Evolutionary conservation across 2,329 filamentous ascomycete genomes (phyloP), one percentile per base, ranked within the genome.

Genomic region (Basipetospora chlamydospora): DNA sequence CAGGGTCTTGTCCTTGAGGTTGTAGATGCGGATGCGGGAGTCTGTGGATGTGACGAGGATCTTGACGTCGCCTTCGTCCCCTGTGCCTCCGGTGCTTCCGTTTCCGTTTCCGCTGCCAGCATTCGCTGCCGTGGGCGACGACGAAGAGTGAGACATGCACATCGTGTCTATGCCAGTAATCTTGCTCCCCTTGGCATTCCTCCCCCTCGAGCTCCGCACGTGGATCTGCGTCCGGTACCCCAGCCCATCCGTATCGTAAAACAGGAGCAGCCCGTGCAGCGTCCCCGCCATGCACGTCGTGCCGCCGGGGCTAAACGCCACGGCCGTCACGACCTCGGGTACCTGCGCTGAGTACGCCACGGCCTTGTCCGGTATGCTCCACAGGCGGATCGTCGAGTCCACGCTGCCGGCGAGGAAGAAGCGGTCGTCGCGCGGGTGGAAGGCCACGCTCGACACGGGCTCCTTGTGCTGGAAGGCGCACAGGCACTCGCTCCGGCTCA

Each of bases 291-390:
- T 92, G 6, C 83, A 80, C 25, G 78, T 80, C 51, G 80, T 88
- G 1, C 90, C 90, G 50, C 96, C 87, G 0, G 90, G 90, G 0
- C 86, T 85, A 49, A 98, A 98, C 0, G 83, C 77, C 0, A 96
- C 88, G 2, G 90, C 85, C 0, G 90, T 98, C 43, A 96, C 86
- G 55, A 96, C 80, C 46, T 95, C 87, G 0, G 80, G 74, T 1
- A 87, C 63, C 29, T 80, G 73, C 7, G 70, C 78, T 44, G 78
- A 79, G 51, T 77, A 96, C 0, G 87, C 87, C 20, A 96, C 82
- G n/a, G 70, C 76, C 54, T 92, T 95, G 55, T 98, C 90, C 0
- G 90, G 87, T 32, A 98, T 98, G 51, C 86, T 95, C 90, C 90
- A 98, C 2, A 98, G 60, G 12, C 90, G 72, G 35, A 98, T 57